These are phyloP conservation scores for Davidsoniella virescens DNA, from an alignment of 2,329 filamentous ascomycete genomes.

Conservation along the genomic window DNA sequence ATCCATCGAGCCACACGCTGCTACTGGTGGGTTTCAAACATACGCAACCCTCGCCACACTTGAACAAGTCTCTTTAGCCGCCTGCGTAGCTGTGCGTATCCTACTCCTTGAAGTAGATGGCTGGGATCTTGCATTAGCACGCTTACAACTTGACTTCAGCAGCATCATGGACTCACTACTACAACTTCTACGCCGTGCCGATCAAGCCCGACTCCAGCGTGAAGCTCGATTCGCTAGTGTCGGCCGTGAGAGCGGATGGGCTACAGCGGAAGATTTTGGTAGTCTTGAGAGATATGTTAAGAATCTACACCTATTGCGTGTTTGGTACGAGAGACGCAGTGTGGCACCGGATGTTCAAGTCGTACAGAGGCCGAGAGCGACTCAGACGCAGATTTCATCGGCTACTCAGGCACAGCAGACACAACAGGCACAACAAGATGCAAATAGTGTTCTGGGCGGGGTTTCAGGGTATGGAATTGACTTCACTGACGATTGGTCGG, in stretches of 20 bases:
- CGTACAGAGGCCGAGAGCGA: slow-evolving; percentile 3
- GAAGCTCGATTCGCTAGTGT: slow-evolving; percentile 11
- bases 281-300: slow-evolving; percentile 12
- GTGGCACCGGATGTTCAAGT: slow-evolving; percentile 7
- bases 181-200: slow-evolving; percentile 9
- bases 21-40: slow-evolving; percentile 12
- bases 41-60: slow-evolving; percentile 12
- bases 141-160: slow-evolving; percentile 13
- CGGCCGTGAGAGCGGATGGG: slow-evolving; percentile 4
- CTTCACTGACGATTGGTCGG: slow-evolving; percentile 8
- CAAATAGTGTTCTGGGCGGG: neutral
- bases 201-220: slow-evolving; percentile 8
- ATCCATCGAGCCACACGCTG: slow-evolving; percentile 16
- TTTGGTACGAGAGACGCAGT: slow-evolving; percentile 12
- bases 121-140: slow-evolving; percentile 12
- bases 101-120: slow-evolving; percentile 14
- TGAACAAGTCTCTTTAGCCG: slow-evolving; percentile 10
- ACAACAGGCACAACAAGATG: neutral
- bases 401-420: neutral
- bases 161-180: slow-evolving; percentile 12
- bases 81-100: slow-evolving; percentile 12
- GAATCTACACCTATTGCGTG: slow-evolving; percentile 10
- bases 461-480: slow-evolving; percentile 6
- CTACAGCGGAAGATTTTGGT: slow-evolving; percentile 11
- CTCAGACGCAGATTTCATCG: neutral